A percentile compares a stretch with the other conserved stretches of the same genome.
These are phyloP conservation scores for Acanthamoeba triangularis DNA, from an alignment of 208 protist species.

Conservation along the genomic window DNA sequence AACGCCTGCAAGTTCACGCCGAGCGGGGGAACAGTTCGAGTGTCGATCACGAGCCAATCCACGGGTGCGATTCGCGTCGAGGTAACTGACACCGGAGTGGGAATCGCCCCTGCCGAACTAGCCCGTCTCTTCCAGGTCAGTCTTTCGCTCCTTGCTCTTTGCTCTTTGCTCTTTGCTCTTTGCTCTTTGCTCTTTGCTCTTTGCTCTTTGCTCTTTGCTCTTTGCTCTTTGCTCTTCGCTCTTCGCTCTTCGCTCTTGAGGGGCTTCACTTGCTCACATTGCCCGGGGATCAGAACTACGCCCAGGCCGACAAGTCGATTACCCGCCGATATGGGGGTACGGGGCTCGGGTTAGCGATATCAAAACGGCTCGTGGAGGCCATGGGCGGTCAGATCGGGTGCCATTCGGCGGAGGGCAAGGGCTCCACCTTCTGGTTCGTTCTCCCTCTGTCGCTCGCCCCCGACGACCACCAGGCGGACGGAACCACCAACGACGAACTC, in stretches of 20 bases:
- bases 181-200: no score
- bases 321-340: background rate
- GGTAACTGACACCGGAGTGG: background rate
- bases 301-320: background rate
- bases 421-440: slow-evolving; percentile 65
- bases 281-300: background rate
- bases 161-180: no score
- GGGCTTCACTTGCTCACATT: no score
- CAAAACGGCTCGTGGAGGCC: slow-evolving; percentile 19
- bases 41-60: background rate
- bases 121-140: background rate
- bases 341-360: slow-evolving; percentile 13
- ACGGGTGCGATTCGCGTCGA: background rate
- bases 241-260: no score
- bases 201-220: no score
- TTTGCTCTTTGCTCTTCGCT: no score
- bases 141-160: no score
- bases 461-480: background rate
- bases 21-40: background rate
- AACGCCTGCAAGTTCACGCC: background rate
- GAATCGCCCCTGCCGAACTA: background rate
- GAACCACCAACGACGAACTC: background rate
- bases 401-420: background rate
- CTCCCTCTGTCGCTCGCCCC: background rate
- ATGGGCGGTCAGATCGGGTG: slow-evolving; percentile 61